Base-by-base conservation (phyloP, 345 rosid species). In the Combretum micranthum region DNA sequence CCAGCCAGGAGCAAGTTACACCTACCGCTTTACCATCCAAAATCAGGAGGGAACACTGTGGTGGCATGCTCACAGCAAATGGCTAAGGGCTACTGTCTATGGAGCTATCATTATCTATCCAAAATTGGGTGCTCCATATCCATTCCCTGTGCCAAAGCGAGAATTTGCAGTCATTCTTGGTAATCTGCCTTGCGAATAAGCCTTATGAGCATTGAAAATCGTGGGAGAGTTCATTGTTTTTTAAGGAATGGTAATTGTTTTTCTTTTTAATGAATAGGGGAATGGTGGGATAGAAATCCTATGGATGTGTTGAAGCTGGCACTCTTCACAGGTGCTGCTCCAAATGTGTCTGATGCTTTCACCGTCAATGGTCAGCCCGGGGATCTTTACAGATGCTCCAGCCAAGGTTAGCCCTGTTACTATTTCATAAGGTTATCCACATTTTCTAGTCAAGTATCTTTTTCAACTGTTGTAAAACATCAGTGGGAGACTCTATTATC, bases 341-440 rank as follows among this genome's bases (percentile, higher is more conserved):
- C 85, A 16, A 88, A 83, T 64, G 56, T 85, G 13, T 91, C 98
- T 4, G 88, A 88, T 67, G 92, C 95, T 20, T 81, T 39, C 63
- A 88, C 95, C 58, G 84, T 91, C 46, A 91, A 91, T 42, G 97
- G 96, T 56, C 96, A 90, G 67, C 97, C 94, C 8, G 96, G 97
- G 42, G 94, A 90, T 59, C 65, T 87, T 42, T 87, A 83, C 63
- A 77, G 81, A 77, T 90, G 96, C 75, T 87, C 97, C 16, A 73
- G 57, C 52, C 69, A 70, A 81, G 87, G 91, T 32, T 50, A 50
- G 13, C 14, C 46, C 4, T 46, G 16, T 46, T 15, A 12, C 19
- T 46, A 17, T 17, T 17, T 15, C 4, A 3, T 12, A 17, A 17
- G n/a, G n/a, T n/a, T n/a, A n/a, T n/a, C n/a, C n/a, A n/a, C n/a